A percentile compares a stretch with the other conserved stretches of the same genome.
Evolutionary conservation across 495 filamentous ascomycete genomes (phyloP).

Genomic region (Aspergillus avenaceus): DNA sequence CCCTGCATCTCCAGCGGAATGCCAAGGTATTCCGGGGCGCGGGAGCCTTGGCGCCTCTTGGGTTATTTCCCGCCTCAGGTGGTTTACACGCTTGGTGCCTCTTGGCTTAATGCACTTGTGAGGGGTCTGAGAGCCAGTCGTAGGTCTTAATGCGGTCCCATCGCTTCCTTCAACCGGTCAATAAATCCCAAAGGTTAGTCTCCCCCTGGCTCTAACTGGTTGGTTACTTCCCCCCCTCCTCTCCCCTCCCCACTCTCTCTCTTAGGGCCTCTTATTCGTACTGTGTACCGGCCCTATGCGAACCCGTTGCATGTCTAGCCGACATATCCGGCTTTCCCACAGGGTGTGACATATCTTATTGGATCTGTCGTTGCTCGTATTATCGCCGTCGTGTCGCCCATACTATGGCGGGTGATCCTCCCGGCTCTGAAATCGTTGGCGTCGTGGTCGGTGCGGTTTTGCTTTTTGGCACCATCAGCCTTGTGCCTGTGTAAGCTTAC

Average conservation of each 20-base stretch:
- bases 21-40: slow-evolving; percentile 25
- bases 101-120: slow-evolving; percentile 25
- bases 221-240: too few species aligned
- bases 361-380: slow-evolving; percentile 11
- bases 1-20: slow-evolving; percentile 17
- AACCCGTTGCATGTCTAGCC: slow-evolving; percentile 4
- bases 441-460: slow-evolving; percentile 32
- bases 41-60: slow-evolving; percentile 25
- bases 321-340: slow-evolving; percentile 12
- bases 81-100: slow-evolving; percentile 13
- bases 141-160: slow-evolving; percentile 23
- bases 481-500: slow-evolving; percentile 31
- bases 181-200: neutral
- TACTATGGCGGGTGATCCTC: slow-evolving; percentile 22
- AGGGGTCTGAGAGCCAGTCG: slow-evolving; percentile 23
- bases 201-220: slow-evolving; percentile 6
- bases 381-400: slow-evolving; percentile 7
- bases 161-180: slow-evolving; percentile 8
- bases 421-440: slow-evolving; percentile 26
- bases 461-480: slow-evolving; percentile 28
- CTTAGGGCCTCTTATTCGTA: neutral
- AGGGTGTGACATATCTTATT: slow-evolving; percentile 11
- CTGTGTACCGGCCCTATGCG: slow-evolving; percentile 3
- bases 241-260: slow-evolving; percentile 6
- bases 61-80: slow-evolving; percentile 15